Evolutionary conservation across 2,329 filamentous ascomycete genomes (phyloP).

Genomic region (Aspergillus sojae): DNA sequence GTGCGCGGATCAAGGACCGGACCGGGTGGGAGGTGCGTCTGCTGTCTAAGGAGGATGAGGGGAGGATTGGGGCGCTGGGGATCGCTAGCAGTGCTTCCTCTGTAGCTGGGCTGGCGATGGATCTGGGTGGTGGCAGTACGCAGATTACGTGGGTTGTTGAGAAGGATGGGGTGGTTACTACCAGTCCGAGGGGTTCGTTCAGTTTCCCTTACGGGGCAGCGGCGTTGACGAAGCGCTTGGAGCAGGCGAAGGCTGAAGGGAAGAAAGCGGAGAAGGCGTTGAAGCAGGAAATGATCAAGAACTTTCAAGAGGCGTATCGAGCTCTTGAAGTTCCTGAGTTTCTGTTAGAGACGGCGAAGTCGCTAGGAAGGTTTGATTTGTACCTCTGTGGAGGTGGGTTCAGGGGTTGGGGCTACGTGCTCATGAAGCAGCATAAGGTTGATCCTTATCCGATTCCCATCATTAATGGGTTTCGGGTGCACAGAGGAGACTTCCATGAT

Average conservation of each 20-base stretch:
- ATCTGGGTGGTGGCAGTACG: slow-evolving; percentile 76
- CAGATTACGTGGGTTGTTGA: slow-evolving; percentile 70
- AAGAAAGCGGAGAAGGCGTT: slow-evolving; percentile 53
- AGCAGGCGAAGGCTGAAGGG: slow-evolving; percentile 48
- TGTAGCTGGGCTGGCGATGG: slow-evolving; percentile 80
- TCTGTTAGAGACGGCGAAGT: slow-evolving; percentile 48
- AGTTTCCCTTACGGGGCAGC: slow-evolving; percentile 73
- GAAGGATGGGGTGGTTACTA: slow-evolving; percentile 52
- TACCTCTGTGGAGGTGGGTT: slow-evolving; percentile 92
- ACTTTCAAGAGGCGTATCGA: slow-evolving; percentile 64
- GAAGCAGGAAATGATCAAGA: slow-evolving; percentile 57
- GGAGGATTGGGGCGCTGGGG: slow-evolving; percentile 78
- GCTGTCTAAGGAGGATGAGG: slow-evolving; percentile 78
- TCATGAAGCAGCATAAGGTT: slow-evolving; percentile 76
- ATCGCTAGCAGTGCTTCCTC: slow-evolving; percentile 72
- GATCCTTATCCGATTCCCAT: slow-evolving; percentile 81
- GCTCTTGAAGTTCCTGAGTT: slow-evolving; percentile 59
- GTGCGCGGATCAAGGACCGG: slow-evolving; percentile 62
- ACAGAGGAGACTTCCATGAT: slow-evolving; percentile 62
- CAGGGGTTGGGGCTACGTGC: slow-evolving; percentile 84
- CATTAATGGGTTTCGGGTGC: slow-evolving; percentile 75
- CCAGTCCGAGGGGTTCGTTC: slow-evolving; percentile 59
- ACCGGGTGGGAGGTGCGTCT: slow-evolving; percentile 72
- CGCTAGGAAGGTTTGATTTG: slow-evolving; percentile 62
- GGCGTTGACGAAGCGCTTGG: slow-evolving; percentile 61